A percentile compares a stretch with the other conserved stretches of the same genome.
Conservation (phyloP, 306 rosid genomes). For the Ormosia emarginata region DNA sequence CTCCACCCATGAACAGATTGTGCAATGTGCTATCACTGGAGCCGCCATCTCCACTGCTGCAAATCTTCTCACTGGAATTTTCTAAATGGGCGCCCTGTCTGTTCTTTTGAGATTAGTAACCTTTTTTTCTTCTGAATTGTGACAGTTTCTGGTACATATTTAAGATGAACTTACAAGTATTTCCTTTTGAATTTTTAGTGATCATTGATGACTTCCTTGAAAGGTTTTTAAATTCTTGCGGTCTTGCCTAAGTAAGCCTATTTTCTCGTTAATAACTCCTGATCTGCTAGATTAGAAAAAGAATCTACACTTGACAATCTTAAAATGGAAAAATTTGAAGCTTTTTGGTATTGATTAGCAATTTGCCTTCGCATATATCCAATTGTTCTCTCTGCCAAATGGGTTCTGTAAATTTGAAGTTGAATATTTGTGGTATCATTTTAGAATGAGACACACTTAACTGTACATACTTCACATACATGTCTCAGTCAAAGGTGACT, state of each 20-base stretch:
- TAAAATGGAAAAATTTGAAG: background rate
- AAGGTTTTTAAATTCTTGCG: background rate
- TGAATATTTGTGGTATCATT: background rate
- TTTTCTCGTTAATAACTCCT: background rate
- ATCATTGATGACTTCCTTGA: background rate
- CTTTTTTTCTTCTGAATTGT: background rate
- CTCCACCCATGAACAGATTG: constrained; percentile 70
- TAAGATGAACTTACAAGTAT: constrained; percentile 17
- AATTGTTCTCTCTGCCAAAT: background rate
- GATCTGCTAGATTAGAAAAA: background rate
- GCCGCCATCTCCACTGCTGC: constrained; percentile 92
- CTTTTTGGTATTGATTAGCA: background rate
- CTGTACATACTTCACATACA: too few relatives aligned
- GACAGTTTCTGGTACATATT: background rate
- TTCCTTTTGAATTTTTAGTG: background rate
- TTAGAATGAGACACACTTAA: background rate
- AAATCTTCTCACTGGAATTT: constrained; percentile 68
- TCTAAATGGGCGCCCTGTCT: constrained; percentile 33
- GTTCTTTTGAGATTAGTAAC: background rate
- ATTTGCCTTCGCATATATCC: background rate
- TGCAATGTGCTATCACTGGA: constrained; percentile 85
- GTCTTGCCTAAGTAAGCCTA: background rate
- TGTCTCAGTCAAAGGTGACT: too few relatives aligned
- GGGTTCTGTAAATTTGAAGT: too few relatives aligned
- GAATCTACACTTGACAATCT: background rate